Evolutionary conservation across 495 filamentous ascomycete genomes (phyloP), one percentile per base, ranked within the genome.

Genomic region (Lasiosphaeriaceae sp.): DNA sequence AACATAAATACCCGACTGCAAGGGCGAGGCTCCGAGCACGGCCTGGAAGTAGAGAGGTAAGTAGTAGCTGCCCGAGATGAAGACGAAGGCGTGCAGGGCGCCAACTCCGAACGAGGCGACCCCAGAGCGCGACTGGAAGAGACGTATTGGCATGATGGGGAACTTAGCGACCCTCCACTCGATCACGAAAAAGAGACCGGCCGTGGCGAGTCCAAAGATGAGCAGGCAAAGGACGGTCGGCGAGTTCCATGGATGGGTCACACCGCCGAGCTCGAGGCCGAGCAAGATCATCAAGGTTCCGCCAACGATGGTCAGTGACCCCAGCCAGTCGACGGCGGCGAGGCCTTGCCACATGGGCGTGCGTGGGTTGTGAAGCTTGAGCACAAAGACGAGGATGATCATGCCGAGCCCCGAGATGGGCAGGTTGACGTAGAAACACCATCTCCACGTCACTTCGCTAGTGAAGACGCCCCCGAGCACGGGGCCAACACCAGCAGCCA

Each of bases 231-330:
- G 78, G 44, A 94, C 88, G 0, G 78, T 86, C 0, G 87, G 72
- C 0, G 90, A 93, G 52, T 62, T 63, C 91, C 91, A 96, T 16
- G 90, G 87, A 57, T 80, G 80, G n/a, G 76, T 77, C 34, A 88
- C 77, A 19, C 92, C 92, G 48, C 90, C 90, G 55, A 86, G 87
- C 63, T 90, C 85, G 12, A 95, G 78, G 11, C 87, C 90, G 34
- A 94, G 83, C 14, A 95, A 79, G 62, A 96, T 79, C 84, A 95
- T 92, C 34, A 94, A 71, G 0, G 89, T 90, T 11, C 83, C 88
- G n/a, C 84, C 85, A 34, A 92, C 78, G 55, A 93, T 83, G 9
- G 83, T 75, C 31, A 90, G 52, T 0, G 80, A 84, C 3, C 90
- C 90, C 9, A 81, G 59, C 88, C 88, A 92, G 70, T 95, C 90